A percentile compares a stretch with the other conserved stretches of the same genome.
These are phyloP conservation scores for Penicillium flavigenum DNA, from an alignment of 495 filamentous ascomycete genomes.

Conservation along the genomic window DNA sequence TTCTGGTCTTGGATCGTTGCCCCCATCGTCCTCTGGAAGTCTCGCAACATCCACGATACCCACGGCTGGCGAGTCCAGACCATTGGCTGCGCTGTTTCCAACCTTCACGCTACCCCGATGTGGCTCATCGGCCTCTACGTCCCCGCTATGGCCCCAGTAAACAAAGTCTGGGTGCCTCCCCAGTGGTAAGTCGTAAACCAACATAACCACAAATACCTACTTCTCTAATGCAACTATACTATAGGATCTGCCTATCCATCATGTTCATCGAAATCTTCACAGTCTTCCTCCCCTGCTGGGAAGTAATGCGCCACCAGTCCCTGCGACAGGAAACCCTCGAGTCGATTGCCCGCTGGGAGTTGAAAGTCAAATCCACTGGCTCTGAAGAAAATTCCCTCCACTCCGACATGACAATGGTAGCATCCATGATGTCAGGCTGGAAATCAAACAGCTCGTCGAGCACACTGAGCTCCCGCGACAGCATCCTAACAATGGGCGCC, in stretches of 20 bases:
- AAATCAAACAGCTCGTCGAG: constrained; percentile 35
- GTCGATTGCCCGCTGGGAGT: constrained; percentile 37
- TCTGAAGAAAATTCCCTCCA: constrained; percentile 32
- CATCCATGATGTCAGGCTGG: constrained; percentile 36
- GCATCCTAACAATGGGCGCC: constrained; percentile 57
- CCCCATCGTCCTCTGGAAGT: constrained; percentile 44
- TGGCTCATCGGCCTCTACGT: constrained; percentile 64
- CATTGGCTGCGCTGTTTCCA: constrained; percentile 57
- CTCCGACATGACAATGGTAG: constrained; percentile 33
- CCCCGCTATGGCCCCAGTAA: constrained; percentile 54
- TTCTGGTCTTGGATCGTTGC: constrained; percentile 63
- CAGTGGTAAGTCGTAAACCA: constrained; percentile 52
- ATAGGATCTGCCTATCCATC: constrained; percentile 56
- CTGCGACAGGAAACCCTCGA: constrained; percentile 44
- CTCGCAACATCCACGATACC: constrained; percentile 58
- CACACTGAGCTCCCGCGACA: constrained; percentile 30
- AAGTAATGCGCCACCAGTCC: constrained; percentile 50
- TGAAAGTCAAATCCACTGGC: constrained; percentile 26
- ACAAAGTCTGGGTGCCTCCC: constrained; percentile 52
- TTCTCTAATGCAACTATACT: not conserved
- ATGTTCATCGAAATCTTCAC: constrained; percentile 54
- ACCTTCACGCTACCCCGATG: constrained; percentile 62
- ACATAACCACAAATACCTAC: not conserved
- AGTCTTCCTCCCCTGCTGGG: constrained; percentile 55
- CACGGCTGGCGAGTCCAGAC: constrained; percentile 69